phyloP scores from a whole-genome alignment of 495 filamentous ascomycete species.

The Aspergillus carlsbadensis region DNA sequence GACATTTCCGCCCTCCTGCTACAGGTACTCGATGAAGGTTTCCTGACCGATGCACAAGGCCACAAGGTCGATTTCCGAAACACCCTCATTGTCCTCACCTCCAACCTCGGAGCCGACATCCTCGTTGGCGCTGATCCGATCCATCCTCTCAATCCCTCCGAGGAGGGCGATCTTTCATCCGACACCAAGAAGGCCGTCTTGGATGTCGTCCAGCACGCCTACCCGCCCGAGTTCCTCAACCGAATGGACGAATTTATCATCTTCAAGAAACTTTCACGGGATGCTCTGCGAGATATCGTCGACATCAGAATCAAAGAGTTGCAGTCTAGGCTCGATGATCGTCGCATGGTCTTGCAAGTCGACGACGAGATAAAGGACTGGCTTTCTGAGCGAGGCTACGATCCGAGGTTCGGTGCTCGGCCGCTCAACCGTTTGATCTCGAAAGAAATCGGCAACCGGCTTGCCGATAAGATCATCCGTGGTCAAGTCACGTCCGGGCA shows the following conservation, averaged over 20 bases:
- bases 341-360: slow-evolving; percentile 75
- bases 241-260: slow-evolving; percentile 96
- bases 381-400: slow-evolving; percentile 86
- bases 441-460: slow-evolving; percentile 80
- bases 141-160: slow-evolving; percentile 49
- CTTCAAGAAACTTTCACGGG: slow-evolving; percentile 77
- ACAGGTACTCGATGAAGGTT: slow-evolving; percentile 95
- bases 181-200: slow-evolving; percentile 76
- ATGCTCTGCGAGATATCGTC: slow-evolving; percentile 86
- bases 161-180: slow-evolving; percentile 62
- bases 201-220: slow-evolving; percentile 76
- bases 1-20: slow-evolving; percentile 94
- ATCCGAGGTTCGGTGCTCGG: slow-evolving; percentile 88
- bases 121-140: slow-evolving; percentile 45
- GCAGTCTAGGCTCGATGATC: slow-evolving; percentile 78
- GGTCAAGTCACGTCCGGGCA: slow-evolving; percentile 78
- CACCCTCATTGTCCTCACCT: slow-evolving; percentile 93
- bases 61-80: slow-evolving; percentile 96
- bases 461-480: slow-evolving; percentile 89
- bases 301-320: slow-evolving; percentile 88
- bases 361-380: slow-evolving; percentile 72
- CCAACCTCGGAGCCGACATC: slow-evolving; percentile 70
- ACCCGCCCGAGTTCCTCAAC: slow-evolving; percentile 94
- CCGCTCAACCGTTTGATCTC: slow-evolving; percentile 89
- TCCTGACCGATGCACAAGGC: slow-evolving; percentile 91